These are phyloP conservation scores for Meripilus lineatus DNA, from an alignment of 1,284 basidiomycete species.

Conservation along the genomic window DNA sequence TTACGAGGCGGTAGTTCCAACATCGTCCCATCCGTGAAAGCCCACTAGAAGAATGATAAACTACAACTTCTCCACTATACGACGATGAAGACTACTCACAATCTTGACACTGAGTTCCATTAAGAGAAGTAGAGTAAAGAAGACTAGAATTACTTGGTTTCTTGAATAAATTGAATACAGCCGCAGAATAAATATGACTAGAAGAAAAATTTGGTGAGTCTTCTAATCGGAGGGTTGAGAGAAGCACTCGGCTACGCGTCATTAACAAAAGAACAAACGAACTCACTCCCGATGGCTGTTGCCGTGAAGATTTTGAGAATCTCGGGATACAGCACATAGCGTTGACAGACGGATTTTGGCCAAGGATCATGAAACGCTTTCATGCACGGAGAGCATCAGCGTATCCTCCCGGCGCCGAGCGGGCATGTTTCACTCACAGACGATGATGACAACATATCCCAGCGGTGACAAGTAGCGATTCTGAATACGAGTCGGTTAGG, in stretches of 20 bases:
- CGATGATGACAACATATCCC: conserved; percentile 24
- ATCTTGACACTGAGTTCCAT: conserved; percentile 7
- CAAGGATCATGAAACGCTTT: conserved; percentile 23
- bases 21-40: conserved; percentile 22
- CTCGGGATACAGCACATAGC: conserved; percentile 23
- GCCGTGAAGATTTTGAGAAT: conserved; percentile 23
- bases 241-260: too few relatives aligned
- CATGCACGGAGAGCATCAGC: neutral
- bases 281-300: conserved; percentile 20
- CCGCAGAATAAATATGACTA: conserved; percentile 20
- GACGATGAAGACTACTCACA: conserved; percentile 1
- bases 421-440: conserved; percentile 16
- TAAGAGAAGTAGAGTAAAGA: conserved; percentile 5
- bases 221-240: neutral
- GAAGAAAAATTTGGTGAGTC: neutral
- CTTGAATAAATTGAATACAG: conserved; percentile 9
- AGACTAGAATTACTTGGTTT: conserved; percentile 2
- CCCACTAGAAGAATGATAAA: conserved; percentile 17
- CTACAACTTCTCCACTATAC: too few relatives aligned
- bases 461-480: conserved; percentile 24
- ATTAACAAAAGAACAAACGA: too few relatives aligned
- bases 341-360: conserved; percentile 19
- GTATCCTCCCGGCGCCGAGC: neutral
- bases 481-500: conserved; percentile 9
- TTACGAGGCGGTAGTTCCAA: conserved; percentile 21